Evolutionary conservation across 1,139 yeast genomes (phyloP), one percentile per base, ranked within the genome.

Genomic region (Yarrowia galli): DNA sequence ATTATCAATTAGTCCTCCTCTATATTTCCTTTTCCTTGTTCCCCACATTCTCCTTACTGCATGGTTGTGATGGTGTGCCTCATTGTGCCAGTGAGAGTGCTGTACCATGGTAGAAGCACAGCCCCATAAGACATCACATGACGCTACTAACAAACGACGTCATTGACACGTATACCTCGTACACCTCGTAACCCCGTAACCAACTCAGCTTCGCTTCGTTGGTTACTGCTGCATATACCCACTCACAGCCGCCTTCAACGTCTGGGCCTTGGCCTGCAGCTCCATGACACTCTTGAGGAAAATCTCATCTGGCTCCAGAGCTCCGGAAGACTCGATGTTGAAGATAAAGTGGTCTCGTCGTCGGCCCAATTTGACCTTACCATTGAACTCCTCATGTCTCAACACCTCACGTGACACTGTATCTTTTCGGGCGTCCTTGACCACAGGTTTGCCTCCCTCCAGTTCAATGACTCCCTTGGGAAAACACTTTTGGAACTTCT

Each of bases 381-480:
- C 96, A 67, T 89, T 83, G 74, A 95, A 95, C 77, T 95, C 97
- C 67, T 88, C 89, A 78, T 95, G 97, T 79, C 99, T 88, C 74
- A 95, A 84, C 15, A 93, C 98, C 79, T 95, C 99, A 79, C 99
- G 87, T 10, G 97, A 91, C 54, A 95, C 99, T 1, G 99, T 95
- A 79, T 95, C 99, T 76, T 87, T 89, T 81, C 99, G 87, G 1
- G 98, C 86, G 78, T 95, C 97, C 71, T 87, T 84, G 23, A 95
- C 97, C 73, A 77, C 85, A 0, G 99, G 98, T 73, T 86, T 86
- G 60, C 88, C 96, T 32, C 84, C 78, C 35, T 82, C 79, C 72
- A 95, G 86, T 38, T 85, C 97, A 77, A 95, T 85, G 60, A 95
- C 99, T 42, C 99, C 99, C 3, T 89, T 84, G 46, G 98, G 96